These are phyloP conservation scores for Calendula officinalis DNA, from an alignment of 129 eudicot species.

Conservation along the genomic window DNA sequence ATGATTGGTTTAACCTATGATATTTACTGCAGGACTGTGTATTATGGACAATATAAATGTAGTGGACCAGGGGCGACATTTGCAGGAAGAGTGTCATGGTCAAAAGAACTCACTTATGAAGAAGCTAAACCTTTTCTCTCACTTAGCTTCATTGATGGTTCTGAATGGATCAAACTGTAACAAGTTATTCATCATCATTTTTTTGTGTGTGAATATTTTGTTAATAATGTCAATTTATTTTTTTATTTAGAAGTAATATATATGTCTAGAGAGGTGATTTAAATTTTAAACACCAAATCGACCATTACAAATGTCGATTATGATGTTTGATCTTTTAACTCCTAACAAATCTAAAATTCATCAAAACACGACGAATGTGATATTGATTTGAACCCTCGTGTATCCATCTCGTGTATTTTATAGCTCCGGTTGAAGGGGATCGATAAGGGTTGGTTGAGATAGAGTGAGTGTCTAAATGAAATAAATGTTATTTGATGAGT, in stretches of 20 bases:
- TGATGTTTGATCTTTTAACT: constrained; percentile 21
- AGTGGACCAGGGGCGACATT: constrained; percentile 88
- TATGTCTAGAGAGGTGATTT: constrained; percentile 9
- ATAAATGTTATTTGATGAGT: background rate
- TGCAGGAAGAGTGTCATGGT: constrained; percentile 99
- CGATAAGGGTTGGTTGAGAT: background rate
- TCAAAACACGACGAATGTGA: constrained; percentile 1
- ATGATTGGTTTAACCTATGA: background rate
- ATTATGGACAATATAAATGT: constrained; percentile 96
- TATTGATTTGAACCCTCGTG: background rate
- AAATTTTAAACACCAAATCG: constrained; percentile 9
- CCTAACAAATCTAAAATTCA: constrained; percentile 16
- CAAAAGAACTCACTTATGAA: constrained; percentile 83
- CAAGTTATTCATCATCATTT: background rate
- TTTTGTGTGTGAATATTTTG: constrained; percentile 21
- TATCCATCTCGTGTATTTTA: background rate
- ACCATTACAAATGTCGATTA: constrained; percentile 14
- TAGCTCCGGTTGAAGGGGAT: background rate
- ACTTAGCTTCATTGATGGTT: constrained; percentile 91
- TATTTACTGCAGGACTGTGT: constrained; percentile 69
- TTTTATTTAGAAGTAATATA: background rate
- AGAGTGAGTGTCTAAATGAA: background rate
- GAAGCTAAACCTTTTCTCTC: constrained; percentile 98
- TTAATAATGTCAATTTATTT: background rate
- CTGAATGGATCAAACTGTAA: constrained; percentile 77